Evolutionary conservation across 2,329 filamentous ascomycete species (phyloP), one percentile per base, ranked within the genome.

Genomic region (Myriosclerotinia scirpicola): DNA sequence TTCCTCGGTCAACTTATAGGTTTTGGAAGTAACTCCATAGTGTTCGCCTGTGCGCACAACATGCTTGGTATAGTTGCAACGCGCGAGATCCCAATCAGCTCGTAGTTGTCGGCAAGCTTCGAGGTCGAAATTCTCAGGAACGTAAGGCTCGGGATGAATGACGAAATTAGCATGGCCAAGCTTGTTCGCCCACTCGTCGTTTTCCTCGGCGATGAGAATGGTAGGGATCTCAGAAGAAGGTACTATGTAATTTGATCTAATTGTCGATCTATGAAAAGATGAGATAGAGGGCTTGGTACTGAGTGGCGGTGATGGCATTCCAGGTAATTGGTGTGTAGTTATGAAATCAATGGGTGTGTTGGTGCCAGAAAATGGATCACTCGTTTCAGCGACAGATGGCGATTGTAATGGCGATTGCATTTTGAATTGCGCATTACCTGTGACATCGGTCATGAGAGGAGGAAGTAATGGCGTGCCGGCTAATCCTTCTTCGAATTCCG

Each of bases 101-200:
- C 90, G 87, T 61, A 97, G 82, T 74, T 87, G 84, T 44, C 84
- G 84, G 74, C 87, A 86, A 3, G 82, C 80, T 65, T 75, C 74
- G 17, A 77, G 63, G 70, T 90, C 87, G 69, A 86, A 85, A 3
- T 76, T 75, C 20, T 87, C 83, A 0, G 92, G 89, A 11, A 85
- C 78, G 75, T 97, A 97, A 0, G 93, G 94, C 76, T 89, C 86
- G 0, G 93, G 93, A 30, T 86, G 81, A 72, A 98, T 96, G 73
- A 86, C 93, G 77, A 96, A 97, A 80, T 98, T 97, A 70, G 93
- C 93, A 76, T 98, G 93, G 38, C 94, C 94, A 17, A 98, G 85
- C 66, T 87, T 87, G 74, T 90, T 86, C 0, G 91, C 90, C 94
- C 94, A 97, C 71, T 89, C 87, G 76, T 96, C 92, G 60, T 88